Evolutionary conservation across 129 eudicot species (phyloP).

Genomic region (Helichrysum umbraculigerum): DNA sequence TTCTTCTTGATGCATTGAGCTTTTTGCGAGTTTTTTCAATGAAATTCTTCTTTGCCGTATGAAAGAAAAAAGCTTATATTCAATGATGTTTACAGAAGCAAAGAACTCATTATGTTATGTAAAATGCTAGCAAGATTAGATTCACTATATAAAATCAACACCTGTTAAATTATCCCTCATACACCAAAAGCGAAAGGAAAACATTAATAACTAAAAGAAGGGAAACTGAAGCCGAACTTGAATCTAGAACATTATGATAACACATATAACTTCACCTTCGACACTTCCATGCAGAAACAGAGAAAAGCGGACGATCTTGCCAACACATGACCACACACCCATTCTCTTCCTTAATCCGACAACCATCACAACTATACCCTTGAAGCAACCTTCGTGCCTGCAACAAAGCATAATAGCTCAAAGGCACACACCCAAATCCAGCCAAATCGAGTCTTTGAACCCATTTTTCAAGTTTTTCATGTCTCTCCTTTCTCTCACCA

Average conservation of each 20-base stretch:
- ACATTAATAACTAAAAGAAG: background rate
- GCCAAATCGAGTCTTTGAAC: slow-evolving; percentile 63
- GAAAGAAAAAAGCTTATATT: background rate
- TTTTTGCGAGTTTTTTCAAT: too few relatives aligned
- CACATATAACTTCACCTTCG: slow-evolving; percentile 48
- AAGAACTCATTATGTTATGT: slow-evolving; percentile 21
- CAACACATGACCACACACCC: slow-evolving; percentile 90
- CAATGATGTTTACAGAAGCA: background rate
- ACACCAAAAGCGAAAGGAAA: slow-evolving; percentile 18
- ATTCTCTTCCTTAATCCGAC: slow-evolving; percentile 86
- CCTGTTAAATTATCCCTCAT: slow-evolving; percentile 21
- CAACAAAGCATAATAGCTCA: slow-evolving; percentile 85
- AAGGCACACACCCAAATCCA: slow-evolving; percentile 72
- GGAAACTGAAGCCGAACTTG: background rate
- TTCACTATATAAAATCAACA: slow-evolving; percentile 30
- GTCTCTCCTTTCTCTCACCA: slow-evolving; percentile 75
- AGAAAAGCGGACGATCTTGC: slow-evolving; percentile 89
- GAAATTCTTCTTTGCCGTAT: too few relatives aligned
- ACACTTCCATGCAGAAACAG: slow-evolving; percentile 91
- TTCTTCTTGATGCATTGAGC: too few relatives aligned
- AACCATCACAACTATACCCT: slow-evolving; percentile 75
- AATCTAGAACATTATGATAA: slow-evolving; percentile 12
- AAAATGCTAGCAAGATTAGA: slow-evolving; percentile 12
- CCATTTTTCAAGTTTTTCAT: slow-evolving; percentile 94
- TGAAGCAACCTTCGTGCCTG: slow-evolving; percentile 82